Evolutionary conservation across 225 moss, liverwort and hornwort species (phyloP), one percentile per base, ranked within the genome.

Genomic region (Pseudisothecium myosuroides): DNA sequence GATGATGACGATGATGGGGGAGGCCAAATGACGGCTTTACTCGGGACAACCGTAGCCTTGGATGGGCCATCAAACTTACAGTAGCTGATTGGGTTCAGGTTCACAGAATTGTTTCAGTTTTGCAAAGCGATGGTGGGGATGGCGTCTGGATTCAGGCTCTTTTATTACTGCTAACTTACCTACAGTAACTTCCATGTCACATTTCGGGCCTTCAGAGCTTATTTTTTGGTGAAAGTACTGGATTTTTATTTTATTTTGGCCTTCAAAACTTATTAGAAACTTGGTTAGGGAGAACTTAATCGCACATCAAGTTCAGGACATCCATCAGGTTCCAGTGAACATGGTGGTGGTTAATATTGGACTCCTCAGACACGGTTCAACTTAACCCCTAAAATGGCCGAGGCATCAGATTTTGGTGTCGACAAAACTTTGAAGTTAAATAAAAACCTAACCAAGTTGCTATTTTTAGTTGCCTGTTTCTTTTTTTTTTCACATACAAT

Each of bases 11-110:
- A 10, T 5, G 47, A 47, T 12, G 20, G 4, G 8, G 39, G 14
- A 26, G 47, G 32, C 75, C 50, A 76, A 76, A 54, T 36, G 76
- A 76, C 14, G 76, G 76, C 76, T 76, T n/a, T n/a, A n/a, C 34
- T 7, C 2, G 2, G 29, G 49, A 29, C 18, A 7, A 29, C 3
- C 1, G 11, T 4, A 45, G 9, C 3, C 0, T 29, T 73, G 45
- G 29, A 8, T 45, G 31, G 49, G 32, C 39, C 19, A 74, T 29
- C 74, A 6, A 29, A 11, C 17, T 17, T 17, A 15, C n/a, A n/a
- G n/a, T n/a, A n/a, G 52, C 49, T 50, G 1, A n/a, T n/a, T 9
- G 9, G 8, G 58, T 58, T n/a, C 9, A 4, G 31, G 8, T 76
- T 22, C 34, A 76, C 50, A 50, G 76, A 34, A 76, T 52, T 34